Evolutionary conservation across 208 protist species (phyloP), one percentile per base, ranked within the genome.

Genomic region (Trypanosoma theileri): DNA sequence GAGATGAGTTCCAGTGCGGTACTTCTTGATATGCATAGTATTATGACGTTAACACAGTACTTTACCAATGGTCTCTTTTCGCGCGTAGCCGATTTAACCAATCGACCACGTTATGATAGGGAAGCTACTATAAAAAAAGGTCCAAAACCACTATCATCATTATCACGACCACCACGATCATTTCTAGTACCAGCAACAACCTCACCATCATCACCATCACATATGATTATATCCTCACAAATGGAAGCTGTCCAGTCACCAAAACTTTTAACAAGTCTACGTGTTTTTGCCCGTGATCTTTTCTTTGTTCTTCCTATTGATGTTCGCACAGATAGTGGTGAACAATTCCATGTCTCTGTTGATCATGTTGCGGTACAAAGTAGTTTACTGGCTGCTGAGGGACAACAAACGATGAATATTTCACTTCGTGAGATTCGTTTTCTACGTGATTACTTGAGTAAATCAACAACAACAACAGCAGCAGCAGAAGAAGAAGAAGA

Each of bases 21-120:
- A 51, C 65, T 74, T 24, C 53, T 94, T 11, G 91, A 96, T 66
- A 59, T 91, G 35, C 66, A 89, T 66, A 89, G 88, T 41, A 59
- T 94, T 21, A 79, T 89, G 80, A 60, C 86, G 28, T 75, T 96
- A 28, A 85, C 86, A 66, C 69, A 71, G 41, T 94, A 94, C 76
- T 90, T 92, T 67, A 71, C 77, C 16, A 73, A 51, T 0, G 91
- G 91, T 53, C 79, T 92, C 51, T 90, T 93, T 59, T 77, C 84
- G 4, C 74, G 82, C 10, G 54, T 93, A 31, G 68, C 81, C 4
- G 45, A 62, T 6, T 44, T 96, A 16, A 62, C 68, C 6, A 80
- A 80, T 21, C 83, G 91, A 16, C 79, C 91, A 19, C 73, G 92
- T 16, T 96, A 96, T 71, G 89, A 96, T 66, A 82, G 86, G 9